Evolutionary conservation across 805 yeast species (phyloP).

Genomic region (Grigorovia transvaalensis): DNA sequence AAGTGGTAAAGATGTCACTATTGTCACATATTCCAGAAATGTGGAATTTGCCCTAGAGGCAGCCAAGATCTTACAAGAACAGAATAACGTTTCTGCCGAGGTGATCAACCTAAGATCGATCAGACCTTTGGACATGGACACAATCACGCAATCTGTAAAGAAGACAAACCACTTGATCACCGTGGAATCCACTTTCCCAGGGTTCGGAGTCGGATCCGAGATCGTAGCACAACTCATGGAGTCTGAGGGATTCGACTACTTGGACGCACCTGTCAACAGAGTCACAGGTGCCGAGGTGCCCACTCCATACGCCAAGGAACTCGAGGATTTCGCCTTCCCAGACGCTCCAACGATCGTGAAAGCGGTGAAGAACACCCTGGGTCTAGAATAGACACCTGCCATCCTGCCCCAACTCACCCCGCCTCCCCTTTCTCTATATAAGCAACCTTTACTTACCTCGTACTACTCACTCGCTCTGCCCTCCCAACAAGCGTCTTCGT

Average conservation of each 20-base stretch:
- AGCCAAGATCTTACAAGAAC: conserved; percentile 74
- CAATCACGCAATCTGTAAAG: conserved; percentile 80
- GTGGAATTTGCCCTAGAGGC: conserved; percentile 80
- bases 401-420: no score
- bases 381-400: conserved; percentile 36
- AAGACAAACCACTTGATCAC: conserved; percentile 95
- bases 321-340: conserved; percentile 99
- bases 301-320: conserved; percentile 92
- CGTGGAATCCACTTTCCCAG: conserved; percentile 97
- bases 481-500: no score
- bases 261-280: conserved; percentile 97
- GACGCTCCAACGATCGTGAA: conserved; percentile 81
- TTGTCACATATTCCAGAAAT: conserved; percentile 88
- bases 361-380: conserved; percentile 73
- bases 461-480: not conserved
- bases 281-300: conserved; percentile 99
- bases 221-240: conserved; percentile 97
- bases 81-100: conserved; percentile 83
- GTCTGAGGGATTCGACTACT: conserved; percentile 93
- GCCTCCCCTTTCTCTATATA: not conserved
- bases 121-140: conserved; percentile 87
- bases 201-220: conserved; percentile 97
- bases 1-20: conserved; percentile 82
- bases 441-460: not conserved
- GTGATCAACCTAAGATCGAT: conserved; percentile 92